Evolutionary conservation across 2,329 filamentous ascomycete species (phyloP).

Genomic region (Alternaria viburni): DNA sequence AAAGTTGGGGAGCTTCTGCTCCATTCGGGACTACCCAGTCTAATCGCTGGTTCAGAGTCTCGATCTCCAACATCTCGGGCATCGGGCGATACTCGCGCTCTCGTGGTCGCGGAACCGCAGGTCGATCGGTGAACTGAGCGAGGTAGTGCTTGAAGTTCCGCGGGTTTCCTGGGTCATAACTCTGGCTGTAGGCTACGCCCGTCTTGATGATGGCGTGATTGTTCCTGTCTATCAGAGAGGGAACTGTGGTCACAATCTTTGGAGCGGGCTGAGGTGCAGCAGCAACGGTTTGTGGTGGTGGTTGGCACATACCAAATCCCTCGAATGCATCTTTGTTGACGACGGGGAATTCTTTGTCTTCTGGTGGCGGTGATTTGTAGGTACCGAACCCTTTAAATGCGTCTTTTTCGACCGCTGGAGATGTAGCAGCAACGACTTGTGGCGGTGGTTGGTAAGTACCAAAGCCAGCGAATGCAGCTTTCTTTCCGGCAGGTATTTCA

Average conservation of each 20-base stretch:
- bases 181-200: not conserved
- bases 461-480: not conserved
- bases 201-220: not conserved
- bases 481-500: not conserved
- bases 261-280: not conserved
- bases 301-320: too few relatives aligned
- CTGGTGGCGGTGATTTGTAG: not conserved
- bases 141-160: not conserved
- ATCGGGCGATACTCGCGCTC: not conserved
- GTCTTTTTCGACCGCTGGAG: not conserved
- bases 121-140: not conserved
- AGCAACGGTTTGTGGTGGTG: not conserved
- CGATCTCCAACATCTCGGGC: not conserved
- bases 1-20: not conserved
- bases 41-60: not conserved
- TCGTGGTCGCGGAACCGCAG: not conserved
- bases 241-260: not conserved
- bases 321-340: not conserved
- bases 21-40: not conserved
- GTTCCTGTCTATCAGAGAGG: not conserved
- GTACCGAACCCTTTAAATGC: not conserved
- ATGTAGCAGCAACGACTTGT: not conserved
- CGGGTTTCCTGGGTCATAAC: not conserved
- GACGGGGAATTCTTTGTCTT: rapidly evolving
- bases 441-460: not conserved